These are phyloP conservation scores for Meira miltonrushii DNA, from an alignment of 1,284 basidiomycete genomes.

Conservation along the genomic window DNA sequence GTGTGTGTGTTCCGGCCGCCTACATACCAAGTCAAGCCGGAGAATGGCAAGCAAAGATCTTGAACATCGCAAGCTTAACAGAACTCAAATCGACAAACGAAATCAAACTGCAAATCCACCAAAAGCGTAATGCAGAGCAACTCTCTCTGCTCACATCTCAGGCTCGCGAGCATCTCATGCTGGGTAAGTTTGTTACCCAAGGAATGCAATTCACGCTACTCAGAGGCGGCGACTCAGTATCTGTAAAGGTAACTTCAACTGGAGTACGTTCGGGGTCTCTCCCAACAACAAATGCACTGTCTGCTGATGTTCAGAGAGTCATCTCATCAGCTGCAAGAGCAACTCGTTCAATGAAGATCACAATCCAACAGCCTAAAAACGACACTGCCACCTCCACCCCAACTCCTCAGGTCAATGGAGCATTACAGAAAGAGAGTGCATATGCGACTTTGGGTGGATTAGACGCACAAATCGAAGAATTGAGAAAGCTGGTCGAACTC, in stretches of 20 bases:
- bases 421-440: slow-evolving; percentile 1
- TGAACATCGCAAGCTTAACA: not conserved
- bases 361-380: not conserved
- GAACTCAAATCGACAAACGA: not conserved
- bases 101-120: not conserved
- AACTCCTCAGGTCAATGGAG: not conserved
- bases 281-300: not conserved
- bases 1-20: not conserved
- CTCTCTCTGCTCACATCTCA: not conserved
- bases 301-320: not conserved
- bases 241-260: too few species aligned
- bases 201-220: too few species aligned
- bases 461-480: slow-evolving; percentile 76
- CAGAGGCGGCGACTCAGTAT: too few species aligned
- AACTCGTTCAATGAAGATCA: not conserved
- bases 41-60: not conserved
- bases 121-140: not conserved
- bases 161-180: not conserved
- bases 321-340: not conserved
- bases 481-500: slow-evolving; percentile 89
- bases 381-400: not conserved
- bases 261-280: not conserved
- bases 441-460: slow-evolving; percentile 69
- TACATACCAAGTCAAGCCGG: not conserved
- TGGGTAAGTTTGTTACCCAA: too few species aligned